Conservation (phyloP, 768 basidiomycete species). For the Pholiota molesta region DNA sequence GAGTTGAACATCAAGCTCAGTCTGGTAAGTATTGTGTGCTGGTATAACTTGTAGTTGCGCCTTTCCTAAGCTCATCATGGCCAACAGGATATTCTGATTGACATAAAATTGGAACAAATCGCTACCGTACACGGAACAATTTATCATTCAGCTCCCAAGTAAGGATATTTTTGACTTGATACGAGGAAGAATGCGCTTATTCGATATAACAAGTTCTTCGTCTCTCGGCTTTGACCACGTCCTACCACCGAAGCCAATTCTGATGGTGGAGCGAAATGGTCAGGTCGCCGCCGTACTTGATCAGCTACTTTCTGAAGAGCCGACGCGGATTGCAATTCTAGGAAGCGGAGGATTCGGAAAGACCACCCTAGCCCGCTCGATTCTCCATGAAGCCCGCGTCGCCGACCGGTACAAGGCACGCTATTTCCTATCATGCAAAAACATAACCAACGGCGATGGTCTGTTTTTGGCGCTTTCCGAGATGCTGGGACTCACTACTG, state of each 20-base stretch:
- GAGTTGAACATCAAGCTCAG: neutral
- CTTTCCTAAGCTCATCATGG: neutral
- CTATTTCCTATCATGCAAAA: conserved; percentile 34
- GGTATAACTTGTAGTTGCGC: no score
- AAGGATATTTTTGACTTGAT: neutral
- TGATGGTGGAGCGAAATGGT: neutral
- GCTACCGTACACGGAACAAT: neutral
- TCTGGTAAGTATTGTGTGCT: neutral
- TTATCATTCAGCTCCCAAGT: neutral
- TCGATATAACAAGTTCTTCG: neutral
- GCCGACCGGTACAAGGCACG: conserved; percentile 19
- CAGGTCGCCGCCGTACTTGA: neutral
- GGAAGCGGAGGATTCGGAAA: conserved; percentile 38
- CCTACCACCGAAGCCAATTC: neutral
- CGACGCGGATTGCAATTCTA: conserved; percentile 27
- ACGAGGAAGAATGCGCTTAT: neutral
- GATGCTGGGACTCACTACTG: neutral
- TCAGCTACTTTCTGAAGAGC: neutral
- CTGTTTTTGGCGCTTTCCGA: neutral
- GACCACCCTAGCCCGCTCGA: conserved; percentile 31
- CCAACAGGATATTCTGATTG: neutral
- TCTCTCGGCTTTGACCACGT: neutral
- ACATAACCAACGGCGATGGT: neutral
- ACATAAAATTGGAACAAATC: neutral
- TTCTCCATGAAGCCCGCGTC: conserved; percentile 26